Conservation (phyloP, 1,284 basidiomycete species). For the Tranzscheliella williamsii region DNA sequence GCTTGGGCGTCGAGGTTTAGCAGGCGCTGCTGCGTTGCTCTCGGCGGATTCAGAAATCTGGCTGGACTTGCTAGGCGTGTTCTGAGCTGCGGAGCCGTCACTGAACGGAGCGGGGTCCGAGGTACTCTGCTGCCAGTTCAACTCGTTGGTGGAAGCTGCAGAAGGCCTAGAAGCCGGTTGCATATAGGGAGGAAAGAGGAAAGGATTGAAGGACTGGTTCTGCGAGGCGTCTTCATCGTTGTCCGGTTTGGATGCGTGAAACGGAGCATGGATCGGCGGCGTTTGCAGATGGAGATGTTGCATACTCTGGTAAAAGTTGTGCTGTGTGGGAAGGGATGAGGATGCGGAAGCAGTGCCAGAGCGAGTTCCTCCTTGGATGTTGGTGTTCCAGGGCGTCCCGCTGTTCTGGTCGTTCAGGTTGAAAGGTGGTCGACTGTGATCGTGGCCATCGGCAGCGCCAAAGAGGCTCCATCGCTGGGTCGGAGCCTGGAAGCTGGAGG, state of each 20-base stretch:
- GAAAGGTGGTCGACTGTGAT: no score
- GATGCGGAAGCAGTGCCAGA: slow-evolving; percentile 18
- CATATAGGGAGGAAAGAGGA: slow-evolving; percentile 36
- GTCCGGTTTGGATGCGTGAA: not conserved
- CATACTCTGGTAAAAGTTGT: slow-evolving; percentile 39
- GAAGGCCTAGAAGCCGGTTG: no score
- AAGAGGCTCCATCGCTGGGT: slow-evolving; percentile 34
- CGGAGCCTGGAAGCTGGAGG: slow-evolving; percentile 28
- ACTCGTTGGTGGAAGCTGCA: not conserved
- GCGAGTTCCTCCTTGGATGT: slow-evolving; percentile 1
- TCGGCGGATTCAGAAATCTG: slow-evolving; percentile 14
- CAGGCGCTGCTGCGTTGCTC: slow-evolving; percentile 3
- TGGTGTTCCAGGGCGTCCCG: slow-evolving; percentile 23
- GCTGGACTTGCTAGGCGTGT: slow-evolving; percentile 8
- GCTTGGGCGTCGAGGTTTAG: slow-evolving; percentile 18
- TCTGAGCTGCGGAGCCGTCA: not conserved
- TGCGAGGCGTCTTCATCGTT: slow-evolving; percentile 4
- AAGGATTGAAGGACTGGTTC: slow-evolving; percentile 29
- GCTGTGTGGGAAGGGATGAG: slow-evolving; percentile 24
- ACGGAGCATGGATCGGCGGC: slow-evolving; percentile 7
- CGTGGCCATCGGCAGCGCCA: slow-evolving; percentile 12
- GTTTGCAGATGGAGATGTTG: slow-evolving; percentile 41
- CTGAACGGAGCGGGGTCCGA: not conserved
- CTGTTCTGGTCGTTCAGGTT: not conserved
- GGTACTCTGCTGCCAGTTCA: no score